Evolutionary conservation across 2,329 filamentous ascomycete genomes (phyloP), one percentile per base, ranked within the genome.

Genomic region (Fusarium avenaceum): DNA sequence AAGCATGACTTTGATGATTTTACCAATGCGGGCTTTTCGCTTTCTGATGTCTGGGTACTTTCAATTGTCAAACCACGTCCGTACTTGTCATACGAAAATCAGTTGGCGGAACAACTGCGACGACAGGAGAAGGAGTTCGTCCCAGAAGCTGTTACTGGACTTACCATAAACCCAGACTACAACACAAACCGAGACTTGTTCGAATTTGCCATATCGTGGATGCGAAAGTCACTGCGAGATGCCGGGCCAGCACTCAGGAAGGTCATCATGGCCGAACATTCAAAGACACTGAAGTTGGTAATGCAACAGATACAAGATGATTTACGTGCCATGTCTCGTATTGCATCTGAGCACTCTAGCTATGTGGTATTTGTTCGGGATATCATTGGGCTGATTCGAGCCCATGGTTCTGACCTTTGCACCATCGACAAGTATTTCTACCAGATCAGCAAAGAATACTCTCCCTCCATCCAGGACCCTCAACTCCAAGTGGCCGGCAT

Each of bases 261-360:
- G 47, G 71, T 76, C 7, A 72, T 84, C 13, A 73, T 80, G 10
- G 63, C 76, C 1, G 80, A 84, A 14, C 83, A 82, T 67, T 77
- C 80, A 2, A 81, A 79, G 52, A 78, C 79, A 1, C 73, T 89
- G 13, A 80, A 78, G 46, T 64, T 76, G 19, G 80, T 80, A 13
- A 88, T 88, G 87, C 80, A 84, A 20, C 84, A 84, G 68, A 85
- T 89, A 67, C 86, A 83, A 65, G 69, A 76, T 17, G 85, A 89
- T 65, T 75, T 89, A 14, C 79, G 76, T 42, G 72, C 76, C 0
- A 69, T 84, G 22, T 74, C 72, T 3, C 59, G 76, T 4, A 74
- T 79, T 42, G 70, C 77, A n/a, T 72, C 65, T 2, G 80, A 82
- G 42, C 86, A 89, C 58, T 68, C 74, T 3, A 61, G 72, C 33